Base-by-base conservation (phyloP, 2,329 filamentous ascomycete species). In the Periconia digitata region DNA sequence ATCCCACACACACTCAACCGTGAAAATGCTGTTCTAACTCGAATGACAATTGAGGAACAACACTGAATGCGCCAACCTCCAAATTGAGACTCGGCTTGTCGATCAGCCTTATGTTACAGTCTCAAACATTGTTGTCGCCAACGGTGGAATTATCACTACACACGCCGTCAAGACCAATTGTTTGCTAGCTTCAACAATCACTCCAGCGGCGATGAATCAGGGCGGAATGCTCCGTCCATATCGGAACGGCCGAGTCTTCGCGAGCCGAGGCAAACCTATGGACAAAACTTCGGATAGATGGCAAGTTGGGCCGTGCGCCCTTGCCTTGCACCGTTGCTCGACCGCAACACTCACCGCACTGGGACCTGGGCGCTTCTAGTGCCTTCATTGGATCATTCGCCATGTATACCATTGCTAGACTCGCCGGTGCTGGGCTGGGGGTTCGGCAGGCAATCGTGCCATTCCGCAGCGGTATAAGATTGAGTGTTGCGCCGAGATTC, bases 361-460 rank as follows among this genome's bases (percentile, higher is more conserved):
- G 12, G 23, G 17, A 21, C 24, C 15, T 16, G 36, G 23, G 5
- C n/a, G 10, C 17, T 38, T 39, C 21, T 39, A 44, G 35, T 24
- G 43, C 12, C 21, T 29, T 20, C 8, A 38, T 34, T 27, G 34
- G 32, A 29, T 13, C 23, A 15, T 18, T 16, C 18, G 41, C 24
- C 27, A 53, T 53, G 51, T 43, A 38, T 43, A 35, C 47, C 20
- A 40, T 51, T 48, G 54, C 54, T 47, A 57, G 50, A 50, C 49
- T 48, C n/a, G 10, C 10, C 10, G 27, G 27, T 38, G 43, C 48
- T 50, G 41, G 41, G 46, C 35, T 37, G 16, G 35, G 16, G 38
- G 12, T 15, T 7, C 50, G 38, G 56, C 90, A 92, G 64, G 94
- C 99, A 74, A 85, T 99, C 64, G 94, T 99, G 27, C 94, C 94